Evolutionary conservation across 495 filamentous ascomycete genomes (phyloP), one percentile per base, ranked within the genome.

Genomic region (Lophium mytilinum): DNA sequence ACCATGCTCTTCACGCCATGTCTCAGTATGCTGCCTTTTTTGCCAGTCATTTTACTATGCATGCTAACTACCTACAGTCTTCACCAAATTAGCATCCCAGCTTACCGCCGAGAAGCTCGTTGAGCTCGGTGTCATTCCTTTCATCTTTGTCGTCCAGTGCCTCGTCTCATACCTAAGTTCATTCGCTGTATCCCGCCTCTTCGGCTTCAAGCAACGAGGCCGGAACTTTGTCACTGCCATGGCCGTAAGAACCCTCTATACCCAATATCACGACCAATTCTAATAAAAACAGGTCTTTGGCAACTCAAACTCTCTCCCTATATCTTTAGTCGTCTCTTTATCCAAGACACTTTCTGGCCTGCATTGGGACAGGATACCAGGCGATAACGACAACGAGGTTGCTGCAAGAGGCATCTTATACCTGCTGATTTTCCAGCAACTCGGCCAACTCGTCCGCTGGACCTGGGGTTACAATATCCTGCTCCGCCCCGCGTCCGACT

Each of bases 401-500:
- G 90, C 83, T 9, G 91, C 93, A 0, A 82, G 93, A 21, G 93
- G 93, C 50, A 97, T 98, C 55, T 75, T 98, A 2, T 98, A 98
- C 64, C 78, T 98, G 10, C 76, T 98, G 53, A 95, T 98, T 62
- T 98, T 98, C 72, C 93, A 97, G 73, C 93, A 98, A 68, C 81
- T 98, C 15, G 93, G 93, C 19, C 93, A 98, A 70, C 77, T 96
- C 18, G 85, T 98, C 47, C 79, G 93, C 52, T 98, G 93, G 93
- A 96, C 88, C 61, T 98, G 94, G 94, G 93, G 93, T 9, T 96
- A 94, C 65, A 89, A 95, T 65, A 82, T 97, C 41, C 74, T 98
- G 14, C 76, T 98, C 8, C 90, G 90, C 14, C 89, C 90, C 3
- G 83, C 85, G 55, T 80, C 83, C 24, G 84, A 85, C 55, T 85